These are phyloP conservation scores for Ormosia emarginata DNA, from an alignment of 306 rosid species.

Conservation along the genomic window DNA sequence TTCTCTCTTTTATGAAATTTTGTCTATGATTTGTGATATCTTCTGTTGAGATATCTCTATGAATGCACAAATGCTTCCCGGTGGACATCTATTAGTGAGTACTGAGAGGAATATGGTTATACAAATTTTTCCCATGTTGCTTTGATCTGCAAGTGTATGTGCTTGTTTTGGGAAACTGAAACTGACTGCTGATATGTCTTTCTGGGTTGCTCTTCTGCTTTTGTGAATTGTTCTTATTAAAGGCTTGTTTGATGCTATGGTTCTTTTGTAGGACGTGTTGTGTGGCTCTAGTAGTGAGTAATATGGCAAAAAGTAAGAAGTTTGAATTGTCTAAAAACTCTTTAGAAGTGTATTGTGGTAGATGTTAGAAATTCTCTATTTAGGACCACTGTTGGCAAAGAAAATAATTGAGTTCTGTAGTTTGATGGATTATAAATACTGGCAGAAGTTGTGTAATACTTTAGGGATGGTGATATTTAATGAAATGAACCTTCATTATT, in stretches of 20 bases:
- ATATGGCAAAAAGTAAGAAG: background rate
- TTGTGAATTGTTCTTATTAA: background rate
- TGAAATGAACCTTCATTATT: background rate
- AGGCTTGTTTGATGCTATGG: background rate
- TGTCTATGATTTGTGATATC: background rate
- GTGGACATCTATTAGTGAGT: background rate
- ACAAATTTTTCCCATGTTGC: background rate
- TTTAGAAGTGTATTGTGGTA: background rate
- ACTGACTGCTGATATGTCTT: background rate
- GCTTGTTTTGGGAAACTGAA: constrained; percentile 3
- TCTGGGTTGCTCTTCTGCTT: background rate
- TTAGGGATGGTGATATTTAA: background rate
- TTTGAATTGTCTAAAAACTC: background rate
- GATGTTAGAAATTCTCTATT: background rate
- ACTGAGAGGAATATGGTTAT: background rate
- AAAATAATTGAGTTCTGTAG: background rate
- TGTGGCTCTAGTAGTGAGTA: background rate
- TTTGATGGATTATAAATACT: background rate
- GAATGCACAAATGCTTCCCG: background rate
- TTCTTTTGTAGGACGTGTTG: background rate
- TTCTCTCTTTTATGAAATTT: background rate
- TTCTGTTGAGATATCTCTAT: background rate
- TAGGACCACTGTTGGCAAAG: background rate
- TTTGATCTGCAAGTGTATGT: background rate
- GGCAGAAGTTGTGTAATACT: background rate